phyloP scores from a whole-genome alignment of 2,329 filamentous ascomycete genomes.

The Penicillium polonicum region DNA sequence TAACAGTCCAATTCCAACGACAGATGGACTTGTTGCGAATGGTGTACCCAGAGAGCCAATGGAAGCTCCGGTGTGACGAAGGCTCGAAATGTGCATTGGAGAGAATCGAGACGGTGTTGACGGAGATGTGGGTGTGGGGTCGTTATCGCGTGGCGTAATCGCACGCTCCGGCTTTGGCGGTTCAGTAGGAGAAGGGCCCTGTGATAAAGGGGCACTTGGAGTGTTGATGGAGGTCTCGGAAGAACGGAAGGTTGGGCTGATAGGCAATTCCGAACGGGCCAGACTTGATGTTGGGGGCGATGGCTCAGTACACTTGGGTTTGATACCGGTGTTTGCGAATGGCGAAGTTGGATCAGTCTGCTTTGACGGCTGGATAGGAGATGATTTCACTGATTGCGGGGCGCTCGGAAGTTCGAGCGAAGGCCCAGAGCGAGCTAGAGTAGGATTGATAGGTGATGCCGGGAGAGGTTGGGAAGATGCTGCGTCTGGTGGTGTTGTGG shows the following conservation, averaged over 20 bases:
- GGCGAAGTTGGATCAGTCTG: background rate
- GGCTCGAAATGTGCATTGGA: slow-evolving; percentile 1
- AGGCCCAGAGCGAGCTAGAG: slow-evolving; percentile 8
- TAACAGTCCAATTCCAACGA: slow-evolving; percentile 3
- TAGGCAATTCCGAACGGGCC: slow-evolving; percentile 14
- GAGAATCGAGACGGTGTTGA: background rate
- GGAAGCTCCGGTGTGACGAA: background rate
- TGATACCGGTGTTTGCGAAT: background rate
- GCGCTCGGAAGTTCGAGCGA: background rate
- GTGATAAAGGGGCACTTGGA: background rate
- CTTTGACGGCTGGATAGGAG: background rate
- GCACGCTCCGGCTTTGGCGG: background rate
- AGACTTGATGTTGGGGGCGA: slow-evolving; percentile 8
- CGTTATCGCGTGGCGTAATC: background rate
- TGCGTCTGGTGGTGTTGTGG: slow-evolving; percentile 6
- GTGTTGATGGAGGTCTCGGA: background rate
- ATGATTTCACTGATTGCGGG: background rate
- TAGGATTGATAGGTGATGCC: slow-evolving; percentile 36
- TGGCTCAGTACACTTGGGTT: background rate
- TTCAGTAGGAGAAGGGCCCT: background rate
- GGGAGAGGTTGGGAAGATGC: slow-evolving; percentile 31
- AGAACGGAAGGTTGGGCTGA: slow-evolving; percentile 10
- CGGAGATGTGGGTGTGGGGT: background rate
- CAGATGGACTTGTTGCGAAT: background rate
- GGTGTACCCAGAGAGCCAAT: background rate